Evolutionary conservation across 768 basidiomycete genomes (phyloP), one percentile per base, ranked within the genome.

Genomic region (Hypholoma fasciculare): DNA sequence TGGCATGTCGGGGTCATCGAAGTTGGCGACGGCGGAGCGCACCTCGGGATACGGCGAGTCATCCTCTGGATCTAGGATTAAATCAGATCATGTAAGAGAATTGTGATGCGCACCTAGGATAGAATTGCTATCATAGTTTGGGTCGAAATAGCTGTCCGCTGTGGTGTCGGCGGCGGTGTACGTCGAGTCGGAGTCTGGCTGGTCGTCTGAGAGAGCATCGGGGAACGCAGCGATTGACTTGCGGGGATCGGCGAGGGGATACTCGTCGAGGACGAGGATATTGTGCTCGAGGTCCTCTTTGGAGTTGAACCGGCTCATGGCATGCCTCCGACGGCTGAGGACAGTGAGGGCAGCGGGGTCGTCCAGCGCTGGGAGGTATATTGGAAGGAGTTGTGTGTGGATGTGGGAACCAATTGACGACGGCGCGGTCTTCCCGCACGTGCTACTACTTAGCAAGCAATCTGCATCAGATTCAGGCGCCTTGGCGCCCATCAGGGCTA

Each of bases 1-100:
- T 1, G 87, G 87, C 74, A 89, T 88, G 37, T 71, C 71, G 4
- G 80, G 80, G 67, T 90, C 89, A 64, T 91, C 89, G 34, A 82
- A 84, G 69, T 88, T 89, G 17, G 86, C 83, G 8, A 90, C 89
- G 7, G 89, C 88, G 7, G 87, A 85, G 46, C 89, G 83, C 12
- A 91, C 90, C 69, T 94, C 92, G 6, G 89, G 89, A 67, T 94
- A 94, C 4, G 92, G 92, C 2, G 90, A 92, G 68, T 93, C 92
- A 62, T 92, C 88, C 65, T 71, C 77, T 76, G 63, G 16, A 16
- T 11, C 34, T n/a, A 14, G 12, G 48, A 19, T 26, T 17, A 42
- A 49, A 17, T n/a, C 46, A 37, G 37, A 50, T 19, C 48, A 12
- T 5, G 40, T 40, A 2, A 17, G 26, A 40, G 30, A 51, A 27